phyloP scores from a whole-genome alignment of 352 stramenopile genomes.

The Pythium monospermum region DNA sequence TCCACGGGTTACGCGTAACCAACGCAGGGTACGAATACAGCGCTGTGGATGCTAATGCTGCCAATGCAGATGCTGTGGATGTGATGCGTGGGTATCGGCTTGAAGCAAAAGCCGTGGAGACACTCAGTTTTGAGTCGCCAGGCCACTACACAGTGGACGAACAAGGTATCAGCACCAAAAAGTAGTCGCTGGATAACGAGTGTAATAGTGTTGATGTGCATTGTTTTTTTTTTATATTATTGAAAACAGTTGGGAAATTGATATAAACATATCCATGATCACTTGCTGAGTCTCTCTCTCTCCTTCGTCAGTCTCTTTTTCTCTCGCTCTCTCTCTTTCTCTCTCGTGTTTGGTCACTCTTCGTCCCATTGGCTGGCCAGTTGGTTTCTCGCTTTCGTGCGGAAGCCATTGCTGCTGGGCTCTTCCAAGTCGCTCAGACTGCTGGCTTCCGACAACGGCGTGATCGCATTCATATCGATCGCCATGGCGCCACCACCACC shows the following conservation, averaged over 20 bases:
- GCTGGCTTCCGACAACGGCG: conserved; percentile 20
- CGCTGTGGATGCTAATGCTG: conserved; percentile 3
- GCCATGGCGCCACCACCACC: conserved; percentile 9
- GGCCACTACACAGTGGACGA: conserved; percentile 45
- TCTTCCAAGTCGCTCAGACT: conserved; percentile 24
- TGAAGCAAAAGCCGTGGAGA: conserved; percentile 29
- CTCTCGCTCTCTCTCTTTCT: too few relatives aligned
- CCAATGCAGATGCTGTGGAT: conserved; percentile 24
- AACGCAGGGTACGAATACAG: conserved; percentile 53
- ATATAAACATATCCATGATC: too few relatives aligned
- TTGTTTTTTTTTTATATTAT: too few relatives aligned
- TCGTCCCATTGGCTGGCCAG: conserved; percentile 25
- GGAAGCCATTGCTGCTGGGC: conserved; percentile 26
- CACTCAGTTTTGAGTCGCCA: conserved; percentile 39
- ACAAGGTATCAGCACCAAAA: not conserved
- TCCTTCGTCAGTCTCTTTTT: too few relatives aligned
- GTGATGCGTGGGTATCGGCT: conserved; percentile 57
- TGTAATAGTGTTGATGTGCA: too few relatives aligned
- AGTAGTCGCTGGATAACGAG: too few relatives aligned
- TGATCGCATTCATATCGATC: conserved; percentile 25
- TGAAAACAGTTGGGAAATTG: too few relatives aligned
- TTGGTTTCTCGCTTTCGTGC: conserved; percentile 22
- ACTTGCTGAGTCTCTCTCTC: too few relatives aligned
- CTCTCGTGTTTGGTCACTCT: too few relatives aligned
- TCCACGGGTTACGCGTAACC: conserved; percentile 33